Conservation (phyloP, 192 early-diverging fungal species). For the Geranomyces michiganensis region DNA sequence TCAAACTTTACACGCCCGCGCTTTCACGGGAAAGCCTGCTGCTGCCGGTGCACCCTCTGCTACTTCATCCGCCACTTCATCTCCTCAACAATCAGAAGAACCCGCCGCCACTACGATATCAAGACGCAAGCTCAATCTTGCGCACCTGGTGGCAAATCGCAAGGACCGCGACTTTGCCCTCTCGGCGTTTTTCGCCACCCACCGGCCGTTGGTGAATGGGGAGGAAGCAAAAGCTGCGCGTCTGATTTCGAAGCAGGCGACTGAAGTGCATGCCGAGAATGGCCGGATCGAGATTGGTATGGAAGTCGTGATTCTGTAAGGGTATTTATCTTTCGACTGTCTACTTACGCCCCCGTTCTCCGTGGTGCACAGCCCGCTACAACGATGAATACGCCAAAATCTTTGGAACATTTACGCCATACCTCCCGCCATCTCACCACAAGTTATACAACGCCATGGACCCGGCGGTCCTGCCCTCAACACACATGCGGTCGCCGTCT, state of each 20-base stretch:
- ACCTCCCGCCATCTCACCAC: slow-evolving; percentile 21
- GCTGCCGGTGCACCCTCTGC: no score
- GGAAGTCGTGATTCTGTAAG: no score
- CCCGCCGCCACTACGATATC: not conserved
- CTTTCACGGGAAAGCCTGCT: no score
- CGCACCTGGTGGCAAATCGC: slow-evolving; percentile 1
- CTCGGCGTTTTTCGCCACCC: slow-evolving; percentile 24
- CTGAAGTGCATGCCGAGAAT: not conserved
- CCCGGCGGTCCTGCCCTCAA: slow-evolving; percentile 5
- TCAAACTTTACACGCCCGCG: not conserved
- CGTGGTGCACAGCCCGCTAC: slow-evolving; percentile 10
- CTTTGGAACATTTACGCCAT: slow-evolving; percentile 31
- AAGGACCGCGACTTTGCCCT: slow-evolving; percentile 21
- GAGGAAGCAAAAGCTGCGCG: not conserved
- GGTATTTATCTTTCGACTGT: not conserved
- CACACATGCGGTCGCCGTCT: not conserved
- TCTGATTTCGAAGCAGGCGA: not conserved
- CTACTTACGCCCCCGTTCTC: not conserved
- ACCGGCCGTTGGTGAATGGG: slow-evolving; percentile 13
- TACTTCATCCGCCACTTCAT: not conserved
- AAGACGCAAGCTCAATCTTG: slow-evolving; percentile 15
- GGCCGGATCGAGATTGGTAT: not conserved
- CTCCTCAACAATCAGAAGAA: not conserved
- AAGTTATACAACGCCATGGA: not conserved
- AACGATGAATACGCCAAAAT: slow-evolving; percentile 39